These are phyloP conservation scores for Ascochyta viciae-villosae DNA, from an alignment of 2,329 filamentous ascomycete genomes.

Conservation along the genomic window DNA sequence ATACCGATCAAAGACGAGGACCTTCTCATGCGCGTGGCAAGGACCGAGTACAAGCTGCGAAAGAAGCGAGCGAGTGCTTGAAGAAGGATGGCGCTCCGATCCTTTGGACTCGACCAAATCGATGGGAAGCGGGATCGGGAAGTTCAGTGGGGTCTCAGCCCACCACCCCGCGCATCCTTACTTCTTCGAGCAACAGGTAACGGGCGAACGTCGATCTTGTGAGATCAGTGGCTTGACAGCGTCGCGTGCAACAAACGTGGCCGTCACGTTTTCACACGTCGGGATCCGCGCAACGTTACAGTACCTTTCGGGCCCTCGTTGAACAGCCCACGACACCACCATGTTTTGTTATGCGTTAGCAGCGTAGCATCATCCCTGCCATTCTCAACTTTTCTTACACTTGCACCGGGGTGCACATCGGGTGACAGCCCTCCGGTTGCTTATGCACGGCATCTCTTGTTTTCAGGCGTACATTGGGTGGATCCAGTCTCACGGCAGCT, in stretches of 20 bases:
- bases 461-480: constrained; percentile 21
- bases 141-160: constrained; percentile 15
- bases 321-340: constrained; percentile 12
- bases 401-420: constrained; percentile 1
- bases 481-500: constrained; percentile 15
- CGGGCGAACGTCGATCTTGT: constrained; percentile 36
- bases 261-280: constrained; percentile 34
- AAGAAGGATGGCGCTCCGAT: constrained; percentile 24
- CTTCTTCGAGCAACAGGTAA: constrained; percentile 35
- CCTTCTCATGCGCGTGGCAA: constrained; percentile 86
- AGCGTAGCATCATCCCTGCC: constrained; percentile 14
- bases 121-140: constrained; percentile 22
- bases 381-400: constrained; percentile 12
- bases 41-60: constrained; percentile 82
- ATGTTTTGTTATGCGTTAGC: constrained; percentile 16
- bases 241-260: constrained; percentile 44
- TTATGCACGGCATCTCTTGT: background rate
- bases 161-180: constrained; percentile 23
- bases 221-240: constrained; percentile 45
- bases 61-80: constrained; percentile 55
- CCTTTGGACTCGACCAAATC: constrained; percentile 13
- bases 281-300: constrained; percentile 20
- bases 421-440: constrained; percentile 2
- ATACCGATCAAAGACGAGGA: constrained; percentile 95
- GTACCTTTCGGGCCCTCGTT: constrained; percentile 18